A percentile compares a stretch with the other conserved stretches of the same genome.
These are phyloP conservation scores for Xylaria palmicola DNA, from an alignment of 495 filamentous ascomycete genomes.

Conservation along the genomic window DNA sequence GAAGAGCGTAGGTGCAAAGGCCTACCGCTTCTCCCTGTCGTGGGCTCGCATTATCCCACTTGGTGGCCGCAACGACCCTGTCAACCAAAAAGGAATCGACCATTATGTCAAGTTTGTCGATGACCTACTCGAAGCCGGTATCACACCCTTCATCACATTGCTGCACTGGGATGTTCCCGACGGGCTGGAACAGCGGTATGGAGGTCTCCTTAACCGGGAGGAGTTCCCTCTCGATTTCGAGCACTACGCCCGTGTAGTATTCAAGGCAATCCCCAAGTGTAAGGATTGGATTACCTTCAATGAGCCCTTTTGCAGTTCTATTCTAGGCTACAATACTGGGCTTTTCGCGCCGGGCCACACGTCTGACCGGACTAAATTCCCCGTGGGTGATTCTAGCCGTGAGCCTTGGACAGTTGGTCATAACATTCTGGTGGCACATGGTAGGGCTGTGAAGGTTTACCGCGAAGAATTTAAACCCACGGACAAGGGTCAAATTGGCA, in stretches of 20 bases:
- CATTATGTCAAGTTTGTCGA: conserved; percentile 63
- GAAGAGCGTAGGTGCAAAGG: conserved; percentile 61
- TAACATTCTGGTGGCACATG: conserved; percentile 59
- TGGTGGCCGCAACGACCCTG: conserved; percentile 59
- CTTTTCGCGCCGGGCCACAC: conserved; percentile 61
- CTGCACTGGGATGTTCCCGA: conserved; percentile 67
- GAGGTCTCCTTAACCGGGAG: conserved; percentile 56
- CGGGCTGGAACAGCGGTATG: conserved; percentile 60
- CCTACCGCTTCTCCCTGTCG: conserved; percentile 74
- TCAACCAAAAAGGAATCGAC: conserved; percentile 59
- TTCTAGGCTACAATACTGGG: conserved; percentile 60
- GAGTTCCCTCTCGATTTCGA: conserved; percentile 62
- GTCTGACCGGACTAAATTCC: conserved; percentile 54
- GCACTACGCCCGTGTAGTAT: conserved; percentile 58
- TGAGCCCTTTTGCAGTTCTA: conserved; percentile 62
- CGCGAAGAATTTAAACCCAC: conserved; percentile 65
- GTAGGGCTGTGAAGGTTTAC: conserved; percentile 62
- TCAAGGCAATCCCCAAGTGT: conserved; percentile 58
- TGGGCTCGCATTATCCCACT: conserved; percentile 73
- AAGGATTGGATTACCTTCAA: conserved; percentile 69
- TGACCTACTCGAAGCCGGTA: conserved; percentile 58
- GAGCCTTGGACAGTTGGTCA: conserved; percentile 64
- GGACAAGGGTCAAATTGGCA: conserved; percentile 59
- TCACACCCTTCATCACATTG: conserved; percentile 60
- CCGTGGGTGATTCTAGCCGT: conserved; percentile 54